These are phyloP conservation scores for Pichia exigua DNA, from an alignment of 805 yeast genomes.

Conservation along the genomic window DNA sequence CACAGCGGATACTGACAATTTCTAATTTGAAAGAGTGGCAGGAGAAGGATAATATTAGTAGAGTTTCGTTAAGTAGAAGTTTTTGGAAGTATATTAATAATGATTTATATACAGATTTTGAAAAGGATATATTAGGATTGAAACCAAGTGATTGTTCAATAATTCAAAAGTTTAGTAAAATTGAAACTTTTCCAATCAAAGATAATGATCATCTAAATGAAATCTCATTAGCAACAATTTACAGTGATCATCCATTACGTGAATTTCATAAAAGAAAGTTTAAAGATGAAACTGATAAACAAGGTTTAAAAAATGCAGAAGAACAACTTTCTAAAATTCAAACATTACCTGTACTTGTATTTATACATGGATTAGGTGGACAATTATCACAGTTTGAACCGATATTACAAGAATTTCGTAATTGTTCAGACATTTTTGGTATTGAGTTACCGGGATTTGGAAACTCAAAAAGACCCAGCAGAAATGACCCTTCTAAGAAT, in stretches of 20 bases:
- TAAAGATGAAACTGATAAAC: conserved; percentile 10
- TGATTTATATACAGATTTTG: conserved; percentile 30
- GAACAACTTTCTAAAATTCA: conserved; percentile 30
- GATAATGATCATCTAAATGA: conserved; percentile 20
- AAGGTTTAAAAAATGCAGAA: conserved; percentile 14
- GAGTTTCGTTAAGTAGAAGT: conserved; percentile 2
- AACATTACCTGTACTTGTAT: conserved; percentile 51
- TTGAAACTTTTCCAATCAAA: conserved; percentile 32
- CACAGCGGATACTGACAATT: conserved; percentile 9
- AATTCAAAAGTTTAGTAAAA: conserved; percentile 38
- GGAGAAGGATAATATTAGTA: conserved; percentile 8
- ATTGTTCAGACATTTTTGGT: conserved; percentile 55
- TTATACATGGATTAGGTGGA: conserved; percentile 89
- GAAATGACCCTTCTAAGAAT: background rate
- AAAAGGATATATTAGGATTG: conserved; percentile 30
- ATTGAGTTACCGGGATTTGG: conserved; percentile 92
- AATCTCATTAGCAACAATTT: conserved; percentile 35
- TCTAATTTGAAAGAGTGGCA: conserved; percentile 16
- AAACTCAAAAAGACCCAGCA: conserved; percentile 29
- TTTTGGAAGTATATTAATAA: conserved; percentile 12
- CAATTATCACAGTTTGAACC: conserved; percentile 80
- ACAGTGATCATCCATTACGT: conserved; percentile 44
- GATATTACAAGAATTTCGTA: conserved; percentile 53
- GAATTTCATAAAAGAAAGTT: conserved; percentile 26
- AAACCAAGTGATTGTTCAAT: conserved; percentile 53